phyloP scores from a whole-genome alignment of 208 protist species.

The Trypanosoma platydactyli region DNA sequence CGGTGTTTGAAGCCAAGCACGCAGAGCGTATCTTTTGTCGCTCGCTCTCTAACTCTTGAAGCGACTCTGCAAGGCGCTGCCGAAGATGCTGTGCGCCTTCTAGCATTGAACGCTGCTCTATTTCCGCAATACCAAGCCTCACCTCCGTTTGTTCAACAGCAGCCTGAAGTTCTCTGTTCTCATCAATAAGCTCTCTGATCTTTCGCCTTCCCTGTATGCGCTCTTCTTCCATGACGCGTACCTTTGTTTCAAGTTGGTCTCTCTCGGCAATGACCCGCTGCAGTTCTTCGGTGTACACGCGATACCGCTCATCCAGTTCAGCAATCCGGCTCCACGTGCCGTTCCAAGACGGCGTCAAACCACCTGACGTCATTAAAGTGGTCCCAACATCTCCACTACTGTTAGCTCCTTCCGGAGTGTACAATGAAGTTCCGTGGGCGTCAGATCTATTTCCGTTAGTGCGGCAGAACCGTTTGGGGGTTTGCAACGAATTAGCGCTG shows the following conservation, averaged over 20 bases:
- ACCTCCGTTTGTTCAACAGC: conserved; percentile 6
- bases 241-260: neutral
- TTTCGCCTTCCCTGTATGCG: conserved; percentile 3
- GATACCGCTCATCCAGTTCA: neutral
- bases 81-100: conserved; percentile 1
- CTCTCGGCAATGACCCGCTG: conserved; percentile 1
- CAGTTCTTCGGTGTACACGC: neutral
- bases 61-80: neutral
- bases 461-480: neutral
- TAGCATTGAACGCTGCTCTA: conserved; percentile 17
- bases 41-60: neutral
- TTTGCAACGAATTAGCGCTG: neutral
- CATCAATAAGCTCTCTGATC: conserved; percentile 23
- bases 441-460: neutral
- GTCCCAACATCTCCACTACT: neutral
- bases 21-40: neutral
- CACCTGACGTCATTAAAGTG: neutral
- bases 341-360: neutral
- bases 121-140: conserved; percentile 14
- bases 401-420: neutral
- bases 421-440: neutral
- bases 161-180: conserved; percentile 11
- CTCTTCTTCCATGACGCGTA: conserved; percentile 18
- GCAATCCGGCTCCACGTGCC: neutral
- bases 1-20: neutral